Percentiles rank a stretch among this genome's conserved stretches.
Evolutionary conservation across 2,329 filamentous ascomycete species (phyloP).

Genomic region (Xylaria polymorpha): DNA sequence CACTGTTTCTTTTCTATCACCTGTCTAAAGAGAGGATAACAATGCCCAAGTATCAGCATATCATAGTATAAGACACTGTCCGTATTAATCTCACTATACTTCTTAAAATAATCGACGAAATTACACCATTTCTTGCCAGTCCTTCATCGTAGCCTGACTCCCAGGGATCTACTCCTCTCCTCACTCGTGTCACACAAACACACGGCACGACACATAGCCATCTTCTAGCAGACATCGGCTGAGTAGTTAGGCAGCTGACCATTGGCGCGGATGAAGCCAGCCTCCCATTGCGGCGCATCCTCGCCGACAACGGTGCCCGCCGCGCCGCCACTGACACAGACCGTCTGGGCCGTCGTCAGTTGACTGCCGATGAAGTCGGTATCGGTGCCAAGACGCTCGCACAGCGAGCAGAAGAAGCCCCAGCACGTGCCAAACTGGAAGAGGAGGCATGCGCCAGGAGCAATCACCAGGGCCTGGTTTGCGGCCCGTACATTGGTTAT

Average conservation of each 20-base stretch:
- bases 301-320: slow-evolving; percentile 52
- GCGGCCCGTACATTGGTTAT: slow-evolving; percentile 48
- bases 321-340: slow-evolving; percentile 51
- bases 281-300: slow-evolving; percentile 52
- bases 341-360: slow-evolving; percentile 49
- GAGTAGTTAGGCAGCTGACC: slow-evolving; percentile 47
- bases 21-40: neutral
- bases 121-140: slow-evolving; percentile 5
- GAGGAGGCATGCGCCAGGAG: slow-evolving; percentile 50
- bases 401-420: slow-evolving; percentile 55
- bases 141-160: neutral
- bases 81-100: neutral
- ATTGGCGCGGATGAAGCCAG: slow-evolving; percentile 50
- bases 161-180: neutral
- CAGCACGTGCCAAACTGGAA: slow-evolving; percentile 53
- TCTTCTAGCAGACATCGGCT: slow-evolving; percentile 50
- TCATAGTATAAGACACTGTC: neutral
- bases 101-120: neutral
- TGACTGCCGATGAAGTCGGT: slow-evolving; percentile 53
- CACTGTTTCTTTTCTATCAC: too few relatives aligned
- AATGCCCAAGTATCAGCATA: neutral
- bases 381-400: slow-evolving; percentile 49
- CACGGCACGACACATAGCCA: neutral
- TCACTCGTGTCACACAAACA: neutral
- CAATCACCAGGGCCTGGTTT: slow-evolving; percentile 47